These are phyloP conservation scores for Termitomyces sp. DNA, from an alignment of 768 basidiomycete species.

Conservation along the genomic window DNA sequence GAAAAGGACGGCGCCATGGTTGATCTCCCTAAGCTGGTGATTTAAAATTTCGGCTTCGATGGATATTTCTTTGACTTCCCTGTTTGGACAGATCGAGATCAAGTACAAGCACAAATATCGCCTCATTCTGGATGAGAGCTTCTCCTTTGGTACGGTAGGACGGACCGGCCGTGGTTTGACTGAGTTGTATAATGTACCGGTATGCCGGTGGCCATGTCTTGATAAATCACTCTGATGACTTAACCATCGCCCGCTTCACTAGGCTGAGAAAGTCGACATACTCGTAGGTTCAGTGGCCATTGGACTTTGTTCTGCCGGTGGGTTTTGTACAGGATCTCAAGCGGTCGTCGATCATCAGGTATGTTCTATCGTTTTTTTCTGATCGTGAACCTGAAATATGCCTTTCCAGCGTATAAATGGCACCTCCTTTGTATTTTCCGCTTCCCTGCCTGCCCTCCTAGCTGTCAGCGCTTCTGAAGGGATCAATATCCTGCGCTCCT, in stretches of 20 bases:
- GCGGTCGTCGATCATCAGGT: conserved; percentile 88
- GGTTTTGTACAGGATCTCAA: conserved; percentile 89
- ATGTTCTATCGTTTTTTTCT: not conserved
- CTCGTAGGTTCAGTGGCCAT: conserved; percentile 87
- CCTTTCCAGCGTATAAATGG: conserved; percentile 82
- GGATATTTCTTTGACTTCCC: not conserved
- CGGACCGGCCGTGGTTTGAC: conserved; percentile 93
- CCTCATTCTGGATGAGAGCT: conserved; percentile 87
- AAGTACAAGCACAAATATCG: conserved; percentile 96
- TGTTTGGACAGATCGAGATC: conserved; percentile 67
- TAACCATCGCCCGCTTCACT: not conserved
- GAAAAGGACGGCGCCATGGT: conserved; percentile 91
- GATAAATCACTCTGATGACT: not conserved
- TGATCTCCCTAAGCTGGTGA: conserved; percentile 86
- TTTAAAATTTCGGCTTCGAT: not conserved
- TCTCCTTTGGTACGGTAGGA: conserved; percentile 92
- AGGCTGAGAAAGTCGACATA: conserved; percentile 92
- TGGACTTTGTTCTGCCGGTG: conserved; percentile 78
- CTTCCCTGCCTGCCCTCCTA: conserved; percentile 86
- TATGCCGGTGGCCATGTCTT: conserved; percentile 28
- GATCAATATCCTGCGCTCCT: conserved; percentile 70
- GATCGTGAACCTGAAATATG: not conserved
- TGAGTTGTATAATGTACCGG: conserved; percentile 90
- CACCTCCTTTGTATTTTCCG: conserved; percentile 93
- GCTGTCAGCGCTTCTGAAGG: conserved; percentile 85